phyloP scores from a whole-genome alignment of 306 rosid species.

The Hippophae gyantsensis region DNA sequence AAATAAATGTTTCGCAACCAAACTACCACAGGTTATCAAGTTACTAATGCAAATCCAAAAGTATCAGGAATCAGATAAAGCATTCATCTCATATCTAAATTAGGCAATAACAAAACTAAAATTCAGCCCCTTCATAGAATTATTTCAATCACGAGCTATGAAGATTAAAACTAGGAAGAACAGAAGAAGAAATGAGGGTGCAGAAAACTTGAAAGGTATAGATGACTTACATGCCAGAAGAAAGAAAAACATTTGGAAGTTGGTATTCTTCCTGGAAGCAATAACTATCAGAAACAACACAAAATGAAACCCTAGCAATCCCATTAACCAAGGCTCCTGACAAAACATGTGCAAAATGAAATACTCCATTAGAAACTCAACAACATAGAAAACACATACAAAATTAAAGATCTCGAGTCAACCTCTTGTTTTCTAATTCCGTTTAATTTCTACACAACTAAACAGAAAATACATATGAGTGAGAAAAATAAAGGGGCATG shows the following conservation, averaged over 20 bases:
- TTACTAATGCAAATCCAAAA: neutral
- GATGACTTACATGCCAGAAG: slow-evolving; percentile 51
- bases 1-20: neutral
- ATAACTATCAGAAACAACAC: slow-evolving; percentile 39
- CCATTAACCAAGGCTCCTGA: slow-evolving; percentile 85
- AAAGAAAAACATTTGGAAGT: slow-evolving; percentile 83
- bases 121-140: neutral
- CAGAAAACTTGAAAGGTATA: neutral
- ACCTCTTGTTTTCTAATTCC: neutral
- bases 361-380: neutral
- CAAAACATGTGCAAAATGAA: neutral
- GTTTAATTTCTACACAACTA: neutral
- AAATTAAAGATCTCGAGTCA: neutral
- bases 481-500: slow-evolving; percentile 1
- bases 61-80: neutral
- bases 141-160: neutral
- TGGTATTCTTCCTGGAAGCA: slow-evolving; percentile 59
- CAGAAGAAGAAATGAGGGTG: neutral
- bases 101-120: neutral
- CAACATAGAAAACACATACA: neutral
- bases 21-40: neutral
- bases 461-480: slow-evolving; percentile 7
- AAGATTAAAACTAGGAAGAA: neutral
- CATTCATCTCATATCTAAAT: neutral
- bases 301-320: slow-evolving; percentile 47